A percentile compares a stretch with the other conserved stretches of the same genome.
These are phyloP conservation scores for Talaromyces sp. DNA, from an alignment of 2,329 filamentous ascomycete genomes.

Conservation along the genomic window DNA sequence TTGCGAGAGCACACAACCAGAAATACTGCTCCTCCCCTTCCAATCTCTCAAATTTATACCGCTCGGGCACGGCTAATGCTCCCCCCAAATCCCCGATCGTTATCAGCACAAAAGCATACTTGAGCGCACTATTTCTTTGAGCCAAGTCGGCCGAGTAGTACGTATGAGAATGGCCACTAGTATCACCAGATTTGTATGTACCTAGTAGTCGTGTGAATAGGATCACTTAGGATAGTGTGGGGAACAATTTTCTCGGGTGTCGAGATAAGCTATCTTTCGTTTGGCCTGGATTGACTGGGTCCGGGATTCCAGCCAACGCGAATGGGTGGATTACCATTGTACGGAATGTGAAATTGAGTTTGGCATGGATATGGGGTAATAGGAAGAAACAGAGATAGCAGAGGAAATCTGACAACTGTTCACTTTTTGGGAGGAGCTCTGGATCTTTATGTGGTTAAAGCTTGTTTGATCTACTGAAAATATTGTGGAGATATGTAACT, in stretches of 20 bases:
- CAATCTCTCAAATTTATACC: background rate
- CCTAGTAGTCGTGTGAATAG: background rate
- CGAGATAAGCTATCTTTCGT: background rate
- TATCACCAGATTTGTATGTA: background rate
- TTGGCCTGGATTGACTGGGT: background rate
- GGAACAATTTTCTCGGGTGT: background rate
- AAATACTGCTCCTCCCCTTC: background rate
- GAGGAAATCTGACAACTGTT: background rate
- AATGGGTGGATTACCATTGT: background rate
- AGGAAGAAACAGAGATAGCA: background rate
- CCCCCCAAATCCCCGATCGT: background rate
- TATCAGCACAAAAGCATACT: background rate
- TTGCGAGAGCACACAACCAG: background rate
- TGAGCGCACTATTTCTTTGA: background rate
- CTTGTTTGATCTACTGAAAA: background rate
- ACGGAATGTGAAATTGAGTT: background rate
- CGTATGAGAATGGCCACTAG: background rate
- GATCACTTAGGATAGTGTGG: background rate
- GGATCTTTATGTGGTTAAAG: background rate
- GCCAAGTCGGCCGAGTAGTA: background rate
- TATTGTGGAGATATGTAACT: background rate
- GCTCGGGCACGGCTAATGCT: background rate
- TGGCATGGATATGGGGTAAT: background rate
- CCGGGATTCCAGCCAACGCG: background rate
- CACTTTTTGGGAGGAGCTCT: background rate